phyloP scores from a whole-genome alignment of 352 stramenopile genomes.

The Aphanomyces stellatus region DNA sequence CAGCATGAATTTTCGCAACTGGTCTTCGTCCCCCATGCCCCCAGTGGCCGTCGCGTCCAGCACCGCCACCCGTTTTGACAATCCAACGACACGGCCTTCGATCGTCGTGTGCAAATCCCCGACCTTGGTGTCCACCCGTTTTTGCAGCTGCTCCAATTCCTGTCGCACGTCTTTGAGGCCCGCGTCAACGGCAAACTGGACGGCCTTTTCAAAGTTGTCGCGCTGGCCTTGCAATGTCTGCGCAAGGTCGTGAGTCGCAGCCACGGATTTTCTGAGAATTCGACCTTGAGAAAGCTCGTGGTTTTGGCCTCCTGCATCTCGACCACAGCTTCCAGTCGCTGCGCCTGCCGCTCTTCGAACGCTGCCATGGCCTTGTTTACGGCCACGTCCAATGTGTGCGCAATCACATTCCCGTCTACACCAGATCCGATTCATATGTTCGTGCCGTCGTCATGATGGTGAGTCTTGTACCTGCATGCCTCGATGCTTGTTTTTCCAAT shows the following conservation, averaged over 20 bases:
- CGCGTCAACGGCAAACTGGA: conserved; percentile 25
- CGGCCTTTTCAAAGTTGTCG: conserved; percentile 37
- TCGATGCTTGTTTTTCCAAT: background rate
- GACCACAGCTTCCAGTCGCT: conserved; percentile 45
- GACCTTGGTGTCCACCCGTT: conserved; percentile 29
- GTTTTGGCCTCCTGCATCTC: conserved; percentile 65
- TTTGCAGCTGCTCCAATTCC: conserved; percentile 37
- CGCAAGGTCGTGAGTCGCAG: conserved; percentile 32
- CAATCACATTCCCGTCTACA: conserved; percentile 54
- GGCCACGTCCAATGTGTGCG: conserved; percentile 53
- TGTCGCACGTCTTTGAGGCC: conserved; percentile 43
- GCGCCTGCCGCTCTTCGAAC: conserved; percentile 50
- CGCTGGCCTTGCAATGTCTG: conserved; percentile 40
- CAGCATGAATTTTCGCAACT: background rate
- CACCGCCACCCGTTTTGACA: background rate
- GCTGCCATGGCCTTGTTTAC: conserved; percentile 61
- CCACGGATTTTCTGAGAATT: conserved; percentile 29
- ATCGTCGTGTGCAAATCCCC: background rate
- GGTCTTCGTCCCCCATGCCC: background rate
- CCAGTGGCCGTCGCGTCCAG: background rate
- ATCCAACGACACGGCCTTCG: background rate
- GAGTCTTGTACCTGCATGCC: background rate
- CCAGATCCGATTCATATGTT: conserved; percentile 7
- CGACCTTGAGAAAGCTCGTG: conserved; percentile 28
- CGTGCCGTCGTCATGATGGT: background rate